Percentiles rank a stretch among this genome's conserved stretches.
These are phyloP conservation scores for Neofusicoccum cordaticola DNA, from an alignment of 2,329 filamentous ascomycete species.

Conservation along the genomic window DNA sequence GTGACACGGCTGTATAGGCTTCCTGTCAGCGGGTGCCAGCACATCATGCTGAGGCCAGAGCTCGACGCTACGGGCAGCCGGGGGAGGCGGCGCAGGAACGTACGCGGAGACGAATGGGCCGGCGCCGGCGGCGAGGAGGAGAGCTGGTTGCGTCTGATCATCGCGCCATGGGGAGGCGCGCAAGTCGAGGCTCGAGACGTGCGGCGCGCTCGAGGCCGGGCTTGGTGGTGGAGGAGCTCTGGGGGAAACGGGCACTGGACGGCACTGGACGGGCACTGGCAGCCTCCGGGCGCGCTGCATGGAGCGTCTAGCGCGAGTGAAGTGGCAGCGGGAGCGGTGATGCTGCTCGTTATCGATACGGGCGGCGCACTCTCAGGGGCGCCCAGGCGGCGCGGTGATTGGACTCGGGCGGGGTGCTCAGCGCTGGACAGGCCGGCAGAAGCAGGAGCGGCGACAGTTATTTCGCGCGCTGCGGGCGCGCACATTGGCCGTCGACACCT, in stretches of 20 bases:
- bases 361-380: background rate
- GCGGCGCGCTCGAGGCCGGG: slow-evolving; percentile 12
- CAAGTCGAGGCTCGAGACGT: slow-evolving; percentile 12
- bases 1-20: slow-evolving; percentile 48
- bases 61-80: slow-evolving; percentile 13
- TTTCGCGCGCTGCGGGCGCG: background rate
- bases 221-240: background rate
- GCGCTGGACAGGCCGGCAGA: background rate
- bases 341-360: background rate
- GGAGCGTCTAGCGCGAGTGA: slow-evolving; percentile 7
- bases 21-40: slow-evolving; percentile 35
- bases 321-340: background rate
- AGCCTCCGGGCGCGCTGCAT: slow-evolving; percentile 6
- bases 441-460: slow-evolving; percentile 10
- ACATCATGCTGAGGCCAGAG: slow-evolving; percentile 38
- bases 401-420: background rate
- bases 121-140: slow-evolving; percentile 58
- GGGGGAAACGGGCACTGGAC: background rate
- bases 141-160: slow-evolving; percentile 35
- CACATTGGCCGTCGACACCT: slow-evolving; percentile 6
- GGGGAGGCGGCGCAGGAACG: slow-evolving; percentile 36
- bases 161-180: slow-evolving; percentile 25
- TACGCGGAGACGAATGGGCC: slow-evolving; percentile 59
- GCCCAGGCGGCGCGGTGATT: slow-evolving; percentile 3
- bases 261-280: background rate